These are phyloP conservation scores for Cladosporium sp. DNA, from an alignment of 2,329 filamentous ascomycete species.

Conservation along the genomic window DNA sequence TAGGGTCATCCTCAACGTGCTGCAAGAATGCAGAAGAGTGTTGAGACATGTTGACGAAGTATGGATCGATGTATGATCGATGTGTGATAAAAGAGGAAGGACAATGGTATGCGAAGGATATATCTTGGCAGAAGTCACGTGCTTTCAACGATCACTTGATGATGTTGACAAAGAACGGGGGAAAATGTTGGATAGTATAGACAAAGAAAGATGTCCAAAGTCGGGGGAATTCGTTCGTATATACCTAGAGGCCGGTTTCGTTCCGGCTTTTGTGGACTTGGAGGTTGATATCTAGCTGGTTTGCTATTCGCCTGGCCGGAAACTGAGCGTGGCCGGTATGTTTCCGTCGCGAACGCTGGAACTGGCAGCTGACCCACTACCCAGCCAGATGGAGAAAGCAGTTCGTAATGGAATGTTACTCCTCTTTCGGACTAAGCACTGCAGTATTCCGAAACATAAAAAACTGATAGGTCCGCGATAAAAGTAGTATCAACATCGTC, in stretches of 20 bases:
- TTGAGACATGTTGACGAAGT: neutral
- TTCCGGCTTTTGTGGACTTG: neutral
- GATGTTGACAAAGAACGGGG: neutral
- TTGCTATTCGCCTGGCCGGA: slow-evolving; percentile 18
- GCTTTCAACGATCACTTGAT: slow-evolving; percentile 2
- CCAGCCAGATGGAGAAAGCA: neutral
- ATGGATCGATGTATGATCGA: neutral
- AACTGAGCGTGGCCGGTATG: neutral
- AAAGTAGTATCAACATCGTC: neutral
- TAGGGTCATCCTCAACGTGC: slow-evolving; percentile 32
- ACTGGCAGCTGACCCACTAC: slow-evolving; percentile 1
- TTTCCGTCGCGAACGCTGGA: neutral
- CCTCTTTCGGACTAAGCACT: neutral
- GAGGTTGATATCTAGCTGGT: neutral
- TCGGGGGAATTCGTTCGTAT: slow-evolving; percentile 16
- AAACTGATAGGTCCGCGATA: no score
- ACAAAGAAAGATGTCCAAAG: slow-evolving; percentile 10
- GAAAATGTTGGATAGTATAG: neutral
- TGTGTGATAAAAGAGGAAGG: neutral
- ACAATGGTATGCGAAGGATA: neutral
- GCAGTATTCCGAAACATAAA: neutral
- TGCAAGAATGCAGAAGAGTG: slow-evolving; percentile 22
- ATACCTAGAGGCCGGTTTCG: slow-evolving; percentile 10
- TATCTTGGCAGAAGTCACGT: slow-evolving; percentile 14
- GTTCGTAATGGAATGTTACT: slow-evolving; percentile 13